phyloP scores from a whole-genome alignment of 2,329 filamentous ascomycete genomes.

The Hypocreales sp. region DNA sequence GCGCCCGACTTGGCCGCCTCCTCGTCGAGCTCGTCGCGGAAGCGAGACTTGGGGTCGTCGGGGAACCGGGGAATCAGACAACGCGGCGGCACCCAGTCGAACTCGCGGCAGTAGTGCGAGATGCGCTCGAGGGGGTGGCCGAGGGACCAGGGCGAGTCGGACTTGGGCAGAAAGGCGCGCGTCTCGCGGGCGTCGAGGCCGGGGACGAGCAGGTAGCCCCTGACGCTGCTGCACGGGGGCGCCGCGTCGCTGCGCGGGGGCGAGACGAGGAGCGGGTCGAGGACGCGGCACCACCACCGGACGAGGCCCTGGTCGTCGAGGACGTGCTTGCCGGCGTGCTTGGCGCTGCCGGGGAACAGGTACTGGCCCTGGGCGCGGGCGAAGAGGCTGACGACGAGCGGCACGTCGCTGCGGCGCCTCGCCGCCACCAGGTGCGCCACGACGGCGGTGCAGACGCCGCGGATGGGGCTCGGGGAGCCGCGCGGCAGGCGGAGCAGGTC shows the following conservation, averaged over 20 bases:
- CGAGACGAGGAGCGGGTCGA: slow-evolving; percentile 56
- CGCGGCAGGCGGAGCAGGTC: slow-evolving; percentile 47
- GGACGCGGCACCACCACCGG: slow-evolving; percentile 86
- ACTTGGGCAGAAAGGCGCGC: slow-evolving; percentile 54
- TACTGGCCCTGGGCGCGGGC: slow-evolving; percentile 88
- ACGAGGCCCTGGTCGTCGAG: slow-evolving; percentile 81
- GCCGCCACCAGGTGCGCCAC: slow-evolving; percentile 57
- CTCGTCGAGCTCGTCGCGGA: slow-evolving; percentile 76
- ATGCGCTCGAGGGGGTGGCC: slow-evolving; percentile 53
- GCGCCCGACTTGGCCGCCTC: slow-evolving; percentile 47
- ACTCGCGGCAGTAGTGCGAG: slow-evolving; percentile 44
- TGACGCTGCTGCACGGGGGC: slow-evolving; percentile 29
- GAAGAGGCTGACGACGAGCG: slow-evolving; percentile 75
- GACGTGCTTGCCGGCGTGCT: slow-evolving; percentile 77
- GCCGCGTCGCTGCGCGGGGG: slow-evolving; percentile 18
- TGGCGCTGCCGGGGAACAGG: slow-evolving; percentile 80
- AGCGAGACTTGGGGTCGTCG: slow-evolving; percentile 88
- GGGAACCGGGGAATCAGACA: slow-evolving; percentile 84
- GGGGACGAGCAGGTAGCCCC: slow-evolving; percentile 74
- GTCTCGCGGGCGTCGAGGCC: slow-evolving; percentile 74
- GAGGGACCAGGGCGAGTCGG: slow-evolving; percentile 41
- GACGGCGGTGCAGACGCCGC: slow-evolving; percentile 59
- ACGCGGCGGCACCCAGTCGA: slow-evolving; percentile 51
- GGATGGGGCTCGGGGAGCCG: slow-evolving; percentile 55
- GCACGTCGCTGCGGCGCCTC: slow-evolving; percentile 46